Percentiles rank a stretch among this genome's conserved stretches.
Evolutionary conservation across 352 stramenopile species (phyloP).

Genomic region (Globisporangium cystogenes): DNA sequence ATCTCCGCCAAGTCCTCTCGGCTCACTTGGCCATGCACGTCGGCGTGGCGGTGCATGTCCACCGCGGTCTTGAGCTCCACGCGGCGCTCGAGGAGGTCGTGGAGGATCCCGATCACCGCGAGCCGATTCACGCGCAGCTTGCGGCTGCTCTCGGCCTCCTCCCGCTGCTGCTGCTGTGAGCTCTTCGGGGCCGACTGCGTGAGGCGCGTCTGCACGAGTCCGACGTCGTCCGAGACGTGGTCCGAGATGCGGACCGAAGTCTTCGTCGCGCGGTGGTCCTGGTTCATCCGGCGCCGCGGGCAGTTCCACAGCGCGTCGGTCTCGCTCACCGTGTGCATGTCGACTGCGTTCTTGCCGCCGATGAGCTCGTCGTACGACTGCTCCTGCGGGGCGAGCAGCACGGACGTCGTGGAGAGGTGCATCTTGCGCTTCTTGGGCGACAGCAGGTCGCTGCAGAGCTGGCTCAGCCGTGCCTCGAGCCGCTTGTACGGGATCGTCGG

Average conservation of each 20-base stretch:
- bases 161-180: not conserved
- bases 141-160: constrained; percentile 3
- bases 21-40: constrained; percentile 55
- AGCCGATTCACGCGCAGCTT: constrained; percentile 22
- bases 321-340: constrained; percentile 33
- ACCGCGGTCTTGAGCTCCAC: constrained; percentile 68
- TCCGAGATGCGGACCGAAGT: constrained; percentile 54
- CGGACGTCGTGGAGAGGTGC: constrained; percentile 63
- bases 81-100: constrained; percentile 66
- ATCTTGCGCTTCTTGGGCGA: constrained; percentile 64
- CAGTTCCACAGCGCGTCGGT: constrained; percentile 64
- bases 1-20: constrained; percentile 59
- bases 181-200: constrained; percentile 9
- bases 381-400: constrained; percentile 58
- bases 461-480: constrained; percentile 35
- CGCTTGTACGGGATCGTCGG: constrained; percentile 34
- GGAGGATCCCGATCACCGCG: constrained; percentile 45
- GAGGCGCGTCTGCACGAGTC: constrained; percentile 7
- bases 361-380: constrained; percentile 16
- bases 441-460: constrained; percentile 57
- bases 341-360: constrained; percentile 18
- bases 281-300: constrained; percentile 49
- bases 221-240: constrained; percentile 18
- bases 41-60: constrained; percentile 49
- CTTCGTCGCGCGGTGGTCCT: constrained; percentile 54